phyloP scores from a whole-genome alignment of 345 rosid species.

The Hypericum perforatum region DNA sequence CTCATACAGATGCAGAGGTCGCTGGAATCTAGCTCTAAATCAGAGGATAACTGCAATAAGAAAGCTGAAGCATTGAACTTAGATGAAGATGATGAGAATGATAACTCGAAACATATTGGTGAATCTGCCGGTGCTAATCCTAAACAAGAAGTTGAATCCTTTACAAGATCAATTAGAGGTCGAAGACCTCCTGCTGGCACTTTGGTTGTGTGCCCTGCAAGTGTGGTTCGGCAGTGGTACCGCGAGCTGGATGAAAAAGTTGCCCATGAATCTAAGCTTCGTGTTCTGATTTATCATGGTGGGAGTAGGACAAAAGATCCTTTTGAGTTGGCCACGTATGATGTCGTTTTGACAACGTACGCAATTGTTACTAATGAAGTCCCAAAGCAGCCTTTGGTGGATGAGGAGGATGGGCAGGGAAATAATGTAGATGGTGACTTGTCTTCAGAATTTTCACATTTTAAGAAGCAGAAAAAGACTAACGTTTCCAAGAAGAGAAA shows the following conservation, averaged over 20 bases:
- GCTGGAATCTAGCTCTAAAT: constrained; percentile 42
- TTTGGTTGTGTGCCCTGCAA: constrained; percentile 92
- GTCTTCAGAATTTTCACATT: constrained; percentile 48
- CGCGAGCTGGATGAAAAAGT: constrained; percentile 88
- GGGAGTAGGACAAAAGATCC: constrained; percentile 85
- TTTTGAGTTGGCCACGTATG: constrained; percentile 68
- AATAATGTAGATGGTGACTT: constrained; percentile 46
- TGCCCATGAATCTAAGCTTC: constrained; percentile 53
- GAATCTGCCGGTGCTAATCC: constrained; percentile 27
- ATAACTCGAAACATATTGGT: constrained; percentile 31
- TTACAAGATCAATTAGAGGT: constrained; percentile 29
- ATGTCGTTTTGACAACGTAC: constrained; percentile 89
- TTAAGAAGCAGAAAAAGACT: constrained; percentile 39
- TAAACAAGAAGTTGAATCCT: constrained; percentile 44
- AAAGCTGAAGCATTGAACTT: constrained; percentile 72
- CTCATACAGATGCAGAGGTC: constrained; percentile 72
- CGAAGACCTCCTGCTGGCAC: constrained; percentile 80
- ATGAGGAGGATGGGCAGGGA: constrained; percentile 64
- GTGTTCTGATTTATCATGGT: constrained; percentile 76
- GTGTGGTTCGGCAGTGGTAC: constrained; percentile 91
- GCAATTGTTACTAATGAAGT: constrained; percentile 83
- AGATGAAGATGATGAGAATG: constrained; percentile 59
- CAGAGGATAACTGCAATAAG: constrained; percentile 31
- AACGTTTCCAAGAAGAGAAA: constrained; percentile 45
- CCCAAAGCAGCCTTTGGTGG: constrained; percentile 74